Evolutionary conservation across 768 basidiomycete genomes (phyloP), one percentile per base, ranked within the genome.

Genomic region (Lanmaoa rubissima): DNA sequence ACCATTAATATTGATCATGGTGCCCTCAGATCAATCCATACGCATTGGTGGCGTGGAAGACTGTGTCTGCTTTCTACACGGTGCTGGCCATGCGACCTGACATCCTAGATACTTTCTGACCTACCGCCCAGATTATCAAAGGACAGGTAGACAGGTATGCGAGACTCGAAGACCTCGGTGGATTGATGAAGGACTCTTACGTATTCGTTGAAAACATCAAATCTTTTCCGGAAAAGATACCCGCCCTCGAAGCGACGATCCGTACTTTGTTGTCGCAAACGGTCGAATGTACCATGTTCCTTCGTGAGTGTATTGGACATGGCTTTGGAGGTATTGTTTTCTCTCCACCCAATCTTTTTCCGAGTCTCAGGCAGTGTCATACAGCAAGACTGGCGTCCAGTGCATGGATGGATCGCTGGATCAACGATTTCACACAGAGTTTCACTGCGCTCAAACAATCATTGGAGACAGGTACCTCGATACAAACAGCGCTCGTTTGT

Each of bases 281-380:
- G 0, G 63, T 73, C 7, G 75, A 76, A 61, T 75, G 74, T 32
- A 67, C 58, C 16, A 63, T 76, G 52, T 75, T 75, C 51, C 60
- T 75, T 48, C 74, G 65, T 8, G 75, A 75, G 51, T 75, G 70
- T 42, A 66, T 63, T 48, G 73, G 73, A 0, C 59, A 68, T 48
- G 73, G 75, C 9, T 75, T 75, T 42, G 63, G 63, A 59, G 56
- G 75, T 76, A 58, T n/a, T 46, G 26, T 41, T 8, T 24, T 36
- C 9, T 50, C n/a, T 52, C 16, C 3, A 2, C 8, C 5, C 3
- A 10, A 4, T 12, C 38, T 19, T 31, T n/a, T 14, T 53, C 16
- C 10, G 31, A 48, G 48, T 52, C 58, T 70, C n/a, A 64, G 7
- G 9, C 14, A 36, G 6, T 2, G 5, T 6, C 24, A 17, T 46